A percentile compares a stretch with the other conserved stretches of the same genome.
Conservation (phyloP, 2,329 filamentous ascomycete genomes). For the Ophiocordyceps camponoti-saundersi region DNA sequence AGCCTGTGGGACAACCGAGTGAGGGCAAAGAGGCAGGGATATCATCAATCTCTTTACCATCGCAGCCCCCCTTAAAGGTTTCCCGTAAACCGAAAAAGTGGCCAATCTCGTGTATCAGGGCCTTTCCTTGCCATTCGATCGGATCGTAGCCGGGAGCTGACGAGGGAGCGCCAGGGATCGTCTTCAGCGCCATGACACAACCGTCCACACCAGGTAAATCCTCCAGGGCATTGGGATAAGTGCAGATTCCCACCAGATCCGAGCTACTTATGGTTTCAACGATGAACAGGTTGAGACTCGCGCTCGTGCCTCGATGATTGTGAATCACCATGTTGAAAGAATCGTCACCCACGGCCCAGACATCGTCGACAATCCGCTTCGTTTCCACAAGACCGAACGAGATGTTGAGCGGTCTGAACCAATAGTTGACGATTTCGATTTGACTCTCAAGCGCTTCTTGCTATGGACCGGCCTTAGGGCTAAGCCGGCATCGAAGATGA, state of each 20-base stretch:
- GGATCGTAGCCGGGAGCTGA: not conserved
- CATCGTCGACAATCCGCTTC: not conserved
- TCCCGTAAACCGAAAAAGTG: not conserved
- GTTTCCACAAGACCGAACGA: not conserved
- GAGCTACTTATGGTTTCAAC: not conserved
- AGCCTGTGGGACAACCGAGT: not conserved
- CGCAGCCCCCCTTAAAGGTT: not conserved
- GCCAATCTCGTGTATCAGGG: not conserved
- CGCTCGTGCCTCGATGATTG: not conserved
- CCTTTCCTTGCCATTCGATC: not conserved
- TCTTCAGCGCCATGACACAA: not conserved
- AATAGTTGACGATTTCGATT: not conserved
- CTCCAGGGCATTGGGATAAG: not conserved
- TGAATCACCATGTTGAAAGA: not conserved
- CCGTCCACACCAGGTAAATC: not conserved
- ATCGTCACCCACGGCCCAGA: not conserved
- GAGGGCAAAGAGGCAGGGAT: not conserved
- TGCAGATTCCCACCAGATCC: not conserved
- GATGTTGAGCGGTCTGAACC: not conserved
- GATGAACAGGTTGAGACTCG: not conserved
- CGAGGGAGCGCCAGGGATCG: not conserved
- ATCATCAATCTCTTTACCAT: not conserved
- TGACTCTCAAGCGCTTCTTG: not conserved
- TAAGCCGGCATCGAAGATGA: not conserved
- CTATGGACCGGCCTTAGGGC: not conserved